Evolutionary conservation across 345 rosid genomes (phyloP).

Genomic region (Citrus unshiu): DNA sequence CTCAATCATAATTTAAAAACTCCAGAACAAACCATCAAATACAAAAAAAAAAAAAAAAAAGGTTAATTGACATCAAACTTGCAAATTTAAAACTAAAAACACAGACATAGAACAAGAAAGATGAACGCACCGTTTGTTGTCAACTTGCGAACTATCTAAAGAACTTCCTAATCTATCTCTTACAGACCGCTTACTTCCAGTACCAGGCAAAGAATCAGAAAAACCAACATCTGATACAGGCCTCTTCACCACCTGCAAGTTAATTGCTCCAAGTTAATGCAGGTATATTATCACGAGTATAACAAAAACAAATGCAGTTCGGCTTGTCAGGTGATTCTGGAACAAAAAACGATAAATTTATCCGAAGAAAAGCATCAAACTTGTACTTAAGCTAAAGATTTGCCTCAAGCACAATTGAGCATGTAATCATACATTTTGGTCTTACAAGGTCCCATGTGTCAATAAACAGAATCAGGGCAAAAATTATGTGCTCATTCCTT

Average conservation of each 20-base stretch:
- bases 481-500: background rate
- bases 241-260: slow-evolving; percentile 79
- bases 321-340: background rate
- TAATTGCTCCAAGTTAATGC: background rate
- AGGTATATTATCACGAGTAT: background rate
- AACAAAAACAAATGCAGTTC: background rate
- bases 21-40: background rate
- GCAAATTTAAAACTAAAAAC: background rate
- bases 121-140: slow-evolving; percentile 57
- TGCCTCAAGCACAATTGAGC: background rate
- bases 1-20: background rate
- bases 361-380: background rate
- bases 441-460: background rate
- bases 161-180: slow-evolving; percentile 77
- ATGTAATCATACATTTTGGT: background rate
- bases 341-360: background rate
- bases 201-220: slow-evolving; percentile 31
- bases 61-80: too few species aligned
- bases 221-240: slow-evolving; percentile 37
- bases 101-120: slow-evolving; percentile 1
- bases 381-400: background rate
- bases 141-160: slow-evolving; percentile 39
- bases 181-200: slow-evolving; percentile 73
- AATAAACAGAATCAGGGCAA: background rate
- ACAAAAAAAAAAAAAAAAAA: background rate